Base-by-base conservation (phyloP, 2,329 filamentous ascomycete species). In the Xylogone sp. region DNA sequence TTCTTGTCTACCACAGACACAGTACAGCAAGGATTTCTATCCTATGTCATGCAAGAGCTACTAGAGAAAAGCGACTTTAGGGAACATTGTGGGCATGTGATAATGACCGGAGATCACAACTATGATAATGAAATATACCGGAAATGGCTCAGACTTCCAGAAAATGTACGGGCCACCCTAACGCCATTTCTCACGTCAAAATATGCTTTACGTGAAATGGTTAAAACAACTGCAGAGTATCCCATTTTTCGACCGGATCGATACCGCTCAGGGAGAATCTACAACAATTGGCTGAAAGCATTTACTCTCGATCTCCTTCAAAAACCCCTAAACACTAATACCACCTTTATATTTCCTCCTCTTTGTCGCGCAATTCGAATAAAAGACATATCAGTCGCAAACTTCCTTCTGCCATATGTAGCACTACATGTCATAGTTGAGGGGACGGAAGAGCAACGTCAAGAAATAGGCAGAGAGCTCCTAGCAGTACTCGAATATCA, bases 41-140 rank as follows among this genome's bases (percentile, higher is more conserved):
- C 93, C 1, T 99, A 88, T 69, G 89, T 87, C 2, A 97, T 99
- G 84, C 94, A 99, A 68, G 87, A 96, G 62, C 78, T 97, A 42
- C 78, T 97, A 3, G 84, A 86, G 43, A 83, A 86, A 58, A 90
- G 88, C 62, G 85, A 87, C 22, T 85, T 97, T 62, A 84, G 77
- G 53, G 74, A 79, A 10, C 81, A 79, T 0, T 76, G 59, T 45
- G 59, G 49, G 12, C 54, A 12, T 56, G 53, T 31, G 54, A 56
- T 74, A 48, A 68, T 66, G 24, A 68, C 69, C 65, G 68, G 34
- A 16, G n/a, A 39, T 39, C 34, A 18, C 10, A 18, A 71, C 3
- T 67, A 68, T 19, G 79, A 84, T 22, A 75, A 77, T 10, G 79
- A 79, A 46, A 79, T 86, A 21, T 88, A 86, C 62, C 75, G 81